Percentiles rank a stretch among this genome's conserved stretches.
Conservation (phyloP, 2,329 filamentous ascomycete genomes). For the Geoglossum cookeanum region DNA sequence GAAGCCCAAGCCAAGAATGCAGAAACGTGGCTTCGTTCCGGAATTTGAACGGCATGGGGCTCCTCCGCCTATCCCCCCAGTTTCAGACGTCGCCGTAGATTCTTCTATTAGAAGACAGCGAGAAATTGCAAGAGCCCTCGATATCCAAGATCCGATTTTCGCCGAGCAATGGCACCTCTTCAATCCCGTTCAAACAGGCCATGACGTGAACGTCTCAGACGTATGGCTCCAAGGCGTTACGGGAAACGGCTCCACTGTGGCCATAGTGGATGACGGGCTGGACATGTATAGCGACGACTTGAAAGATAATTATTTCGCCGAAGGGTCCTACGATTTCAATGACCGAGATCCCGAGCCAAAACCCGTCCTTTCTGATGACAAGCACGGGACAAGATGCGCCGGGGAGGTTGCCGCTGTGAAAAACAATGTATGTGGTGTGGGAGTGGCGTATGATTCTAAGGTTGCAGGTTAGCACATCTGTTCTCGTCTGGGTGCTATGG, state of each 20-base stretch:
- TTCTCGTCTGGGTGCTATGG: background rate
- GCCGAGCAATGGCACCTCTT: slow-evolving; percentile 87
- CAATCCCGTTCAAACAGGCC: slow-evolving; percentile 61
- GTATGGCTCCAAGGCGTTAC: slow-evolving; percentile 85
- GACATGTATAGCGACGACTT: slow-evolving; percentile 92
- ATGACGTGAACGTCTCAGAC: slow-evolving; percentile 92
- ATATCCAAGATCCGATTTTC: slow-evolving; percentile 80
- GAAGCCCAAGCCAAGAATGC: slow-evolving; percentile 38
- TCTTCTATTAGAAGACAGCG: slow-evolving; percentile 37
- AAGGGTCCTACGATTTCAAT: slow-evolving; percentile 93
- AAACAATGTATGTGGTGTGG: slow-evolving; percentile 89
- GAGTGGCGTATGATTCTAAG: slow-evolving; percentile 80
- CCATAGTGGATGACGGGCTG: slow-evolving; percentile 87
- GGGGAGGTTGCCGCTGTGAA: slow-evolving; percentile 84
- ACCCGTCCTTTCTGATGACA: slow-evolving; percentile 68
- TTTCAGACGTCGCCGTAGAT: slow-evolving; percentile 17
- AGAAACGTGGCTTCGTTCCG: slow-evolving; percentile 33
- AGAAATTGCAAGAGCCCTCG: slow-evolving; percentile 43
- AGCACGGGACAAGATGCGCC: slow-evolving; percentile 82
- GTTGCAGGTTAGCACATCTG: slow-evolving; percentile 37
- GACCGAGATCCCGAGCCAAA: slow-evolving; percentile 60
- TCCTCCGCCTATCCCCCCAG: slow-evolving; percentile 8
- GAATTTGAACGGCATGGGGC: slow-evolving; percentile 9
- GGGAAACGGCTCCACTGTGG: slow-evolving; percentile 71
- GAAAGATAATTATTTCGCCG: slow-evolving; percentile 81